Conservation (phyloP, 495 filamentous ascomycete species). For the Hypoxylon trugodes region DNA sequence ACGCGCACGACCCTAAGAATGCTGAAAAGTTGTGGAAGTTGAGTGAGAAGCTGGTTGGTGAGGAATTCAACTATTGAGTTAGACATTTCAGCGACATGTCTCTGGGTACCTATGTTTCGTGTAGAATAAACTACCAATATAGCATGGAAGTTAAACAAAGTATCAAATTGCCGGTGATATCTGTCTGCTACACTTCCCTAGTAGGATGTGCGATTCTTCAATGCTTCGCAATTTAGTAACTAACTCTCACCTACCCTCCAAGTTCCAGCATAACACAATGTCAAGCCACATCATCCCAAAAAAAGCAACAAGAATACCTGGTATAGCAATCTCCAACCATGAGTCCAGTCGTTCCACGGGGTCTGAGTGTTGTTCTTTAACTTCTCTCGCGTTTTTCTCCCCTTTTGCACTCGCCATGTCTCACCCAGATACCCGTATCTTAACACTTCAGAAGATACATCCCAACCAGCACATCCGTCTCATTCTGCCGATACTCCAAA, state of each 20-base stretch:
- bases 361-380: no score
- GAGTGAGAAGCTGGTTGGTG: conserved; percentile 51
- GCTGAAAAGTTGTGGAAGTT: conserved; percentile 52
- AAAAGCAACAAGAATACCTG: conserved; percentile 1
- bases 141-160: no score
- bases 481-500: conserved; percentile 13
- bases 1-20: conserved; percentile 47
- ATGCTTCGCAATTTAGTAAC: background rate
- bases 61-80: conserved; percentile 48
- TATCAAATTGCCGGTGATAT: no score
- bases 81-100: no score
- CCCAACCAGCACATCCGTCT: conserved; percentile 5
- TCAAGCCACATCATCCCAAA: conserved; percentile 24
- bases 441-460: conserved; percentile 30
- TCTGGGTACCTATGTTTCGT: no score
- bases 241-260: conserved; percentile 11
- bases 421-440: background rate
- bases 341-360: no score
- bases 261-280: background rate
- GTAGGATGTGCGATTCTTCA: no score
- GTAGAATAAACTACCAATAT: no score
- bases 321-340: conserved; percentile 8
- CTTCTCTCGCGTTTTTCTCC: background rate
- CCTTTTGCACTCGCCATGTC: background rate
- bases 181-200: no score